Evolutionary conservation across 2,329 filamentous ascomycete genomes (phyloP), one percentile per base, ranked within the genome.

Genomic region (Pseudogymnoascus sp.): DNA sequence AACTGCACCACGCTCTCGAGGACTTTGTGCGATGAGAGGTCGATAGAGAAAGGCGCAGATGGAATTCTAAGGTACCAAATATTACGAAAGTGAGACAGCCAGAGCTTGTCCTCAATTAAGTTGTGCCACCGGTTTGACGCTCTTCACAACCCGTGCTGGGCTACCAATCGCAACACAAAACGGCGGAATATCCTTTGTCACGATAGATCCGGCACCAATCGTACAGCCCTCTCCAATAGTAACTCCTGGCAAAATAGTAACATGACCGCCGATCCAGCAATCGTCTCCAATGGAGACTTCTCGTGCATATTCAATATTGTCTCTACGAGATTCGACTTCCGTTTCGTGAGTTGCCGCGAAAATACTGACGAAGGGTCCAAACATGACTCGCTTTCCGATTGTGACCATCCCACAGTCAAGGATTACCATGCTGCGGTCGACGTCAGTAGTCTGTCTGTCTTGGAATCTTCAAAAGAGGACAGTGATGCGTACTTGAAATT

Each of bases 341-440:
- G 88, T 79, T 58, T 90, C 88, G 71, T 94, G 90, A 0, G 85
- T 88, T 0, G 84, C 90, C 3, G 84, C 82, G 70, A 84, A 90
- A 62, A 93, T 81, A 58, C 79, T 84, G 0, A 92, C 88, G 68
- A 85, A 86, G 0, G 90, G 88, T 0, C 88, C 90, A 61, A 92
- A 78, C 81, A 63, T 62, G 8, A 63, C 61, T 3, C 65, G 63
- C 35, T 67, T 51, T n/a, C 66, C 66, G 36, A 68, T 67, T 21
- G 74, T 78, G 42, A 92, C 86, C 3, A 84, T 76, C 66, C 84
- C 88, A n/a, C 86, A 91, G 71, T 93, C 90, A 12, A 92, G 76
- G 64, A 92, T 62, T 7, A 62, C 44, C 39, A 64, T 58, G 35
- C 62, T 61, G 21, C n/a, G n/a, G n/a, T n/a, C n/a, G n/a, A n/a